Percentiles rank a stretch among this genome's conserved stretches.
Evolutionary conservation across 495 filamentous ascomycete genomes (phyloP).

Genomic region (Talaromyces trachyspermus): DNA sequence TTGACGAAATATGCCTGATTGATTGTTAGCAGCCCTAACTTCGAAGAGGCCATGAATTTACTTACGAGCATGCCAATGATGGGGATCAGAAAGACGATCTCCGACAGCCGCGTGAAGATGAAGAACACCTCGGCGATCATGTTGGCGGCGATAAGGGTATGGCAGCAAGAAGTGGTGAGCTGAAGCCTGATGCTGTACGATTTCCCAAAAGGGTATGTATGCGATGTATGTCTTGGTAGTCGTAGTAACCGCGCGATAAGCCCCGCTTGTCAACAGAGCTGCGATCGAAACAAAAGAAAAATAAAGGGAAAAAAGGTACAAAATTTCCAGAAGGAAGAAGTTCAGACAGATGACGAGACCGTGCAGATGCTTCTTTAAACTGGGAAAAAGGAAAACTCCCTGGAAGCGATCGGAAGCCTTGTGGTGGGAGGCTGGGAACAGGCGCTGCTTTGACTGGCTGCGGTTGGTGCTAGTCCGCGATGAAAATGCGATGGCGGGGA

Average conservation of each 20-base stretch:
- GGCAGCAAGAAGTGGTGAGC: no score
- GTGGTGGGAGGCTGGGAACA: constrained; percentile 6
- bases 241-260: constrained; percentile 4
- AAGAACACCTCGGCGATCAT: constrained; percentile 79
- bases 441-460: not conserved
- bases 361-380: not conserved
- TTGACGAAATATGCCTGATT: constrained; percentile 67
- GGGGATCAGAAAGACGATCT: constrained; percentile 82
- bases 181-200: not conserved
- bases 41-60: not conserved
- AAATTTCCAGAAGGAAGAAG: not conserved
- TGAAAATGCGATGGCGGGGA: constrained; percentile 8
- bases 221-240: not conserved
- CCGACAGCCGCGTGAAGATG: constrained; percentile 71
- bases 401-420: not conserved
- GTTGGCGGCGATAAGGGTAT: constrained; percentile 31
- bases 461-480: not conserved
- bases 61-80: constrained; percentile 75
- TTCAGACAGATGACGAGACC: not conserved
- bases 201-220: not conserved
- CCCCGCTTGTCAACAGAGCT: constrained; percentile 3
- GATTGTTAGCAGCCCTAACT: not conserved
- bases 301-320: constrained; percentile 1
- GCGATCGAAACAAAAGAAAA: not conserved
- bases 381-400: not conserved